Percentiles rank a stretch among this genome's conserved stretches.
Evolutionary conservation across 805 yeast species (phyloP).

Genomic region (Monosporozyma yasuniensis): DNA sequence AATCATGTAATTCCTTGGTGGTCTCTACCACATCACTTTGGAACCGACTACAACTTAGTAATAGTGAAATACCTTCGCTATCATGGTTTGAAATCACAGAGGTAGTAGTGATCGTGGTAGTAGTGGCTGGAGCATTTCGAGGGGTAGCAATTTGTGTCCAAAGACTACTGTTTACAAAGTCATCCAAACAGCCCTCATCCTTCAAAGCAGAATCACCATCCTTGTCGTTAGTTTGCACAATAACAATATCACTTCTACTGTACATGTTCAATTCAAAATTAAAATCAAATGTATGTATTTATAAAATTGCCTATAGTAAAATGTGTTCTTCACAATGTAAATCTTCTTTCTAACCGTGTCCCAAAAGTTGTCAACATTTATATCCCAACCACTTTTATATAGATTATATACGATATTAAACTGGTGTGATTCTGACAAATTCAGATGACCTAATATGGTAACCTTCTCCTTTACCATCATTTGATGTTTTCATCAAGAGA

Average conservation of each 20-base stretch:
- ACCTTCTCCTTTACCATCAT: background rate
- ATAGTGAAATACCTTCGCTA: background rate
- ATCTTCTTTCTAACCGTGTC: background rate
- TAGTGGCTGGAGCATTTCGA: background rate
- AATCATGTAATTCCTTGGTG: slow-evolving; percentile 10
- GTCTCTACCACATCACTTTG: slow-evolving; percentile 5
- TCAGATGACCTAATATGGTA: background rate
- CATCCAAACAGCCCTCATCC: background rate
- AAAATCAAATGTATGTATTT: background rate
- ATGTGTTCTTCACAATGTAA: background rate
- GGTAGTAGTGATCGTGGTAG: background rate
- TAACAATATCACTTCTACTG: background rate
- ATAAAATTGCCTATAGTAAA: background rate
- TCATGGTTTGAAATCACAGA: background rate
- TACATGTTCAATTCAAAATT: background rate
- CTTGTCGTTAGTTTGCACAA: background rate
- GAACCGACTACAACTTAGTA: background rate
- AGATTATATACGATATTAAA: too few species aligned
- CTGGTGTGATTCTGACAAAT: background rate
- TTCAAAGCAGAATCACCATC: background rate
- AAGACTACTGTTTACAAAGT: background rate
- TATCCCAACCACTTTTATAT: too few species aligned
- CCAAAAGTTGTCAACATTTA: too few species aligned
- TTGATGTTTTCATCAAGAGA: background rate
- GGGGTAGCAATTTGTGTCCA: background rate